A percentile compares a stretch with the other conserved stretches of the same genome.
phyloP scores from a whole-genome alignment of 768 basidiomycete genomes.

The Gyrodon lividus region DNA sequence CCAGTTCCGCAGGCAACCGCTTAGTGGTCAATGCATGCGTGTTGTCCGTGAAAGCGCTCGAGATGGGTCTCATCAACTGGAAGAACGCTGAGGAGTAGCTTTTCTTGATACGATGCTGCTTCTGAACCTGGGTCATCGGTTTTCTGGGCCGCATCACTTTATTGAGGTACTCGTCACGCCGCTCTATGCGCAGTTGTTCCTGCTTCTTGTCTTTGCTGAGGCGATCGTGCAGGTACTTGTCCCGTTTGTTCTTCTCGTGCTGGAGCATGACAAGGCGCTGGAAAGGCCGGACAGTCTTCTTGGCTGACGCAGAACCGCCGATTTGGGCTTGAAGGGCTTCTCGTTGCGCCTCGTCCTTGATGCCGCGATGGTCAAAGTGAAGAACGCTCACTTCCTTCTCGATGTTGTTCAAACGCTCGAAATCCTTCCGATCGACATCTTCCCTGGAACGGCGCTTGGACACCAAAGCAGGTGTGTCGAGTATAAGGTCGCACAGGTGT shows the following conservation, averaged over 20 bases:
- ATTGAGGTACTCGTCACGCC: constrained; percentile 72
- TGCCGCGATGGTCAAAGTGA: constrained; percentile 67
- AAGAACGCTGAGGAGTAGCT: constrained; percentile 82
- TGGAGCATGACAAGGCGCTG: constrained; percentile 60
- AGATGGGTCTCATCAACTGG: constrained; percentile 86
- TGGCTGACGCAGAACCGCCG: constrained; percentile 45
- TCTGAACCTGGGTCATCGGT: constrained; percentile 52
- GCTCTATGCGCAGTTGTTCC: constrained; percentile 71
- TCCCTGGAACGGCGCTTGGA: constrained; percentile 46
- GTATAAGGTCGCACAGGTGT: constrained; percentile 64
- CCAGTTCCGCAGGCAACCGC: constrained; percentile 69
- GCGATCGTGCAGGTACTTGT: constrained; percentile 65
- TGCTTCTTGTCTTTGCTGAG: constrained; percentile 73
- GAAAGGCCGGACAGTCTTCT: constrained; percentile 64
- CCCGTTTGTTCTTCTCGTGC: constrained; percentile 80
- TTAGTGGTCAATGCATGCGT: constrained; percentile 41
- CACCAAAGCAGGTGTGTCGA: constrained; percentile 48
- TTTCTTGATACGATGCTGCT: constrained; percentile 84
- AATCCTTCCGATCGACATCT: constrained; percentile 62
- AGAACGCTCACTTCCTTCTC: constrained; percentile 63
- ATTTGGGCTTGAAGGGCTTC: constrained; percentile 52
- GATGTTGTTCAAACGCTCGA: constrained; percentile 74
- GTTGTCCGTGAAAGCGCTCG: constrained; percentile 78
- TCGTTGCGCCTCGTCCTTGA: constrained; percentile 73
- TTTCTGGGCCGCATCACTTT: constrained; percentile 64